Base-by-base conservation (phyloP, 2,329 filamentous ascomycete genomes). In the Anthostomella pinea region DNA sequence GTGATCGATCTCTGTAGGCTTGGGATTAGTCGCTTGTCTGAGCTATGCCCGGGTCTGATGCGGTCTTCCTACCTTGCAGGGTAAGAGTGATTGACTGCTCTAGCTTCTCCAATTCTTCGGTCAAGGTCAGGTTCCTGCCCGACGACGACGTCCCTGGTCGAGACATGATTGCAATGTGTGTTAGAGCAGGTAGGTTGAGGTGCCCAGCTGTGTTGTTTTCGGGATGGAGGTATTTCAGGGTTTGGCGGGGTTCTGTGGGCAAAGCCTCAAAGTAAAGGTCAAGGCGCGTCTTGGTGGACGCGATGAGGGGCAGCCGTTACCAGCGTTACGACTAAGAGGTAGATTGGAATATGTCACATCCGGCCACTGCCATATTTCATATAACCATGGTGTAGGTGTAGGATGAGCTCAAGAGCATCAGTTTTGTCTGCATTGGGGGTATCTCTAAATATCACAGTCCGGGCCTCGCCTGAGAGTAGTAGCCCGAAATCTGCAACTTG, bases 11-110 rank as follows among this genome's bases (percentile, higher is more conserved):
- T 98, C 93, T 94, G 54, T 11, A 26, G 17, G 21, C 17, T 19
- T 13, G 6, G 4, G 30, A 17, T 50, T 34, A 42, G 38, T 43
- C 30, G 11, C 17, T 25, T 20, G 20, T 19, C 10, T 4, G 16
- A 16, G 7, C 20, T 17, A 11, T 9, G 6, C 28, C 7, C 16
- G 14, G 13, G 16, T 30, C 17, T 13, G 8, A 11, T 29, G 29
- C 3, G n/a, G n/a, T 6, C 6, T 13, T 15, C 9, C 41, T 62
- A 85, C 87, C 88, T 82, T 97, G 93, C 15, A 98, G 72, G 0
- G 91, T 97, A 25, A 97, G 73, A 0, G 93, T 98, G 53, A 98
- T 97, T 15, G 88, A 94, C 62, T 98, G 93, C 63, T 98, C 93
- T 4, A 98, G 72, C 63, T 85, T 90, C 67, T 98, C 93, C 35